Base-by-base conservation (phyloP, 2,329 filamentous ascomycete species). In the Fusarium graminum region DNA sequence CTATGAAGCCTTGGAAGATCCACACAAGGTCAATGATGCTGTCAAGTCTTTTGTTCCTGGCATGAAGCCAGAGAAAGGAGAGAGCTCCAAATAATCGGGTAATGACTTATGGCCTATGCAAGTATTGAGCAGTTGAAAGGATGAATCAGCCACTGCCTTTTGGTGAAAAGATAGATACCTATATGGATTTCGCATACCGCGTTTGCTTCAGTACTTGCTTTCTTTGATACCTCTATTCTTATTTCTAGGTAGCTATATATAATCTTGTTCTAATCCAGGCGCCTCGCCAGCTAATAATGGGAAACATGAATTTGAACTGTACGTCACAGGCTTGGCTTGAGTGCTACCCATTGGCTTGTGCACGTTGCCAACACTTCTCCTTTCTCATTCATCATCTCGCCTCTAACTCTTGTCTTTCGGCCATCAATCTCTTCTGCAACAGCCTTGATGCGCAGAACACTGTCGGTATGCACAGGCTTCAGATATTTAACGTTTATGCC, bases 1-100 rank as follows among this genome's bases (percentile, higher is more conserved):
- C 2, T 80, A 80, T 67, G 84, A 85, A 5, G 78, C 83, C 0
- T 44, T 87, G 4, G 83, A 85, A 72, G 80, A 86, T 51, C 85
- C 85, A 6, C 72, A 74, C 28, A 76, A 77, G 52, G 66, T 84
- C 39, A 85, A 81, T 75, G 74, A 76, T 7, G 72, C 70, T 4
- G 67, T 76, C 7, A 75, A 74, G 26, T 60, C 64, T 13, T 41
- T 74, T 4, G 54, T 77, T 28, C 76, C 75, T 8, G 62, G 67
- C 4, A 63, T 70, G 45, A 70, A 50, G 22, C 44, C 49, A 7
- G 61, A 68, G 36, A 59, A 40, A n/a, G 68, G 57, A 5, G 58
- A 69, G 57, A 62, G 56, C 17, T 68, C 57, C n/a, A 72, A 57
- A 53, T 61, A 41, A 71, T 46, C 19, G 41, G 30, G 8, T 55